phyloP scores from a whole-genome alignment of 2,329 filamentous ascomycete species.

The Davidsoniella eucalypti region DNA sequence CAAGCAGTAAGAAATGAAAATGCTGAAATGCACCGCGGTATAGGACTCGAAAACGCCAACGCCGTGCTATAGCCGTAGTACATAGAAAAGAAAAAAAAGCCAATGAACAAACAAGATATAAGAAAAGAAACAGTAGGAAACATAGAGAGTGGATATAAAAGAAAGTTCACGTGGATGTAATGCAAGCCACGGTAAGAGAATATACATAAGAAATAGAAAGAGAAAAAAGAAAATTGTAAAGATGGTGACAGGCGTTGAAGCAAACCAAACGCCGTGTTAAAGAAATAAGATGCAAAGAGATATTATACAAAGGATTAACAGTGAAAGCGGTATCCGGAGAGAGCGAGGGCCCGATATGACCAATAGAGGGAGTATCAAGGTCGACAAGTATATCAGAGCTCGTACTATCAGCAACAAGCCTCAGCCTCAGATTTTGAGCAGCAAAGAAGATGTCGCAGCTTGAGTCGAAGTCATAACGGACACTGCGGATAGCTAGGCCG shows the following conservation, averaged over 20 bases:
- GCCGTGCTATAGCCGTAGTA: not conserved
- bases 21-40: not conserved
- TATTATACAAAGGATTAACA: not conserved
- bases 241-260: not conserved
- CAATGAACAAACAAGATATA: not conserved
- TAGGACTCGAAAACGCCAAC: not conserved
- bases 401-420: too few relatives aligned
- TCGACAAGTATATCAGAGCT: too few relatives aligned
- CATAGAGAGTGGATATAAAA: not conserved
- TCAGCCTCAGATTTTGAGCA: too few relatives aligned
- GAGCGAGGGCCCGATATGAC: too few relatives aligned
- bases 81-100: not conserved
- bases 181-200: too few relatives aligned
- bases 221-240: not conserved
- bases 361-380: too few relatives aligned
- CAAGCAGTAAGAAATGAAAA: not conserved
- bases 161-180: too few relatives aligned
- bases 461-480: too few relatives aligned
- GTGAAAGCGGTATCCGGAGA: not conserved
- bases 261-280: not conserved
- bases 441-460: too few relatives aligned
- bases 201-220: not conserved
- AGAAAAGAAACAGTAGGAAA: not conserved
- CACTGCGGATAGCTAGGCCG: too few relatives aligned
- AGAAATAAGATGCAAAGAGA: not conserved